Conservation (phyloP, 1,284 basidiomycete genomes). For the Moniliella sp. region DNA sequence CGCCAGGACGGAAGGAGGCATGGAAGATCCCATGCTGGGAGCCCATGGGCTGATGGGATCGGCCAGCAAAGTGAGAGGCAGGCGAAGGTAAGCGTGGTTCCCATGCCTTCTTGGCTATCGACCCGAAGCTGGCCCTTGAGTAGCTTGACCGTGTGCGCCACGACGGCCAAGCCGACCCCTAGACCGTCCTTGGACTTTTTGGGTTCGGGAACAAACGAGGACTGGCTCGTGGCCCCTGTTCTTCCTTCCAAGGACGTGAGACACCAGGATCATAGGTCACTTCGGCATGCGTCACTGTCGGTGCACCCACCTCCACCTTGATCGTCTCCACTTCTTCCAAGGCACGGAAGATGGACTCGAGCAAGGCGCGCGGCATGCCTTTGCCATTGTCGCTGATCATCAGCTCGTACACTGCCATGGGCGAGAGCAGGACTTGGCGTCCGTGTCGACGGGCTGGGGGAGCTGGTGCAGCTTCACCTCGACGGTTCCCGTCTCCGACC, state of each 20-base stretch:
- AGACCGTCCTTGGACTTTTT: slow-evolving; percentile 14
- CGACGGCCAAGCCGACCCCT: slow-evolving; percentile 56
- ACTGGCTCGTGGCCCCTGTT: no score
- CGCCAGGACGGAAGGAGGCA: no score
- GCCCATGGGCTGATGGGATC: no score
- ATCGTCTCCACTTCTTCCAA: slow-evolving; percentile 59
- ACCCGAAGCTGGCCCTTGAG: slow-evolving; percentile 58
- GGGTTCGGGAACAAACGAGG: no score
- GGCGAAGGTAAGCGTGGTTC: no score
- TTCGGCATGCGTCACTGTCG: no score
- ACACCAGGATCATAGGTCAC: no score
- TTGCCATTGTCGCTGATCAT: slow-evolving; percentile 55
- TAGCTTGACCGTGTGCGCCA: slow-evolving; percentile 57
- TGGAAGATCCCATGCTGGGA: no score
- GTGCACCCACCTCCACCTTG: slow-evolving; percentile 8
- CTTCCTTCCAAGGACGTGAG: no score
- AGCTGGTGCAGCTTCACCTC: slow-evolving; percentile 43
- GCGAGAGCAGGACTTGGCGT: slow-evolving; percentile 9
- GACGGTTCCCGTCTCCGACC: slow-evolving; percentile 48
- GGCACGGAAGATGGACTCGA: slow-evolving; percentile 63
- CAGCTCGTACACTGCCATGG: slow-evolving; percentile 49
- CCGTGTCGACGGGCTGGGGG: slow-evolving; percentile 7
- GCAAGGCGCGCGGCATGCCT: slow-evolving; percentile 51
- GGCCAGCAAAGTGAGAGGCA: no score
- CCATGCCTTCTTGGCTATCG: no score